A percentile compares a stretch with the other conserved stretches of the same genome.
These are phyloP conservation scores for Hevea brasiliensis DNA, from an alignment of 345 rosid species.

Conservation along the genomic window DNA sequence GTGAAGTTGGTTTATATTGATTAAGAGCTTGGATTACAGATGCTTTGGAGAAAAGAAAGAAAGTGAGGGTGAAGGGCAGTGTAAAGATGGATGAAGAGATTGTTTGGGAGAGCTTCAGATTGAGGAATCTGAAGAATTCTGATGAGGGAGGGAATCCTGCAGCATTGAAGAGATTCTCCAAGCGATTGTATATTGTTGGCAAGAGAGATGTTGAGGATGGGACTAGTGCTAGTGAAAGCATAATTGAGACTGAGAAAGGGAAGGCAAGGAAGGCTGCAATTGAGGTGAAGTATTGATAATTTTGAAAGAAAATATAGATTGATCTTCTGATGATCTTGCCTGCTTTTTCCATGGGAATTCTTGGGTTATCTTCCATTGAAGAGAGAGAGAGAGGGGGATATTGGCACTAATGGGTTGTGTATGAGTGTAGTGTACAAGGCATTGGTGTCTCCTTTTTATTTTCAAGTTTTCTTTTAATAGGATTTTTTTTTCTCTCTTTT, in stretches of 20 bases:
- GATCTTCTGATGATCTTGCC: conserved; percentile 65
- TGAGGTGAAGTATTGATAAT: conserved; percentile 58
- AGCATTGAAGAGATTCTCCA: conserved; percentile 49
- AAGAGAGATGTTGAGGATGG: conserved; percentile 33
- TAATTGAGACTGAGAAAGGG: conserved; percentile 60
- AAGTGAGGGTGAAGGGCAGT: conserved; percentile 73
- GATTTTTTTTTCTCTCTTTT: not conserved
- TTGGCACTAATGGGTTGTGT: not conserved
- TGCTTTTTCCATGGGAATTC: conserved; percentile 49
- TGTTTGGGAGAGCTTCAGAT: conserved; percentile 74
- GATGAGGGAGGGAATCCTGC: conserved; percentile 71
- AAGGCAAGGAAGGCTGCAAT: conserved; percentile 51
- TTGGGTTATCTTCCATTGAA: conserved; percentile 16
- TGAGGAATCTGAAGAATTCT: conserved; percentile 49
- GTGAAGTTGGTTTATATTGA: conserved; percentile 16
- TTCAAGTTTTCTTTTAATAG: not conserved
- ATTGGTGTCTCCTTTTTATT: not conserved
- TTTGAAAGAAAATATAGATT: conserved; percentile 55
- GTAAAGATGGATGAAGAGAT: conserved; percentile 53
- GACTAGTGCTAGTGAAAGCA: conserved; percentile 50
- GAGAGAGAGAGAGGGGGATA: not conserved
- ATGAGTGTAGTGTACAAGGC: not conserved
- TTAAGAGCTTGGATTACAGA: conserved; percentile 39
- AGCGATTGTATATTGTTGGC: conserved; percentile 33
- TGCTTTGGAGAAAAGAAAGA: conserved; percentile 69